phyloP scores from a whole-genome alignment of 2,329 filamentous ascomycete species.

The Fusarium foetens region DNA sequence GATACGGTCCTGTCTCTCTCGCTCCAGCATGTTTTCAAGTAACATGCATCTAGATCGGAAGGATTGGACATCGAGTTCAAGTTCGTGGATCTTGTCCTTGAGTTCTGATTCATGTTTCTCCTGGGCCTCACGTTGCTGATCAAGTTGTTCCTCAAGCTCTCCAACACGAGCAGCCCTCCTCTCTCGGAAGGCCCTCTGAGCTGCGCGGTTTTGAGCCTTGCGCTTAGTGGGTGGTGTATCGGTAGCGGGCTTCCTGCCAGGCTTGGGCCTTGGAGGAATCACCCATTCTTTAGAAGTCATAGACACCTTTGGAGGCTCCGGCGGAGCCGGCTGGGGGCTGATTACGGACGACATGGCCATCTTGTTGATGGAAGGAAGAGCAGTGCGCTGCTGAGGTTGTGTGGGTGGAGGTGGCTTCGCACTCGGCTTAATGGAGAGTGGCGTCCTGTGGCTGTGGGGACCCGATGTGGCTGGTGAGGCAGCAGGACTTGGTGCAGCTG shows the following conservation, averaged over 20 bases:
- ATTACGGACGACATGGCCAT: slow-evolving; percentile 61
- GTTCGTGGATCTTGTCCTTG: slow-evolving; percentile 64
- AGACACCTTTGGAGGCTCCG: slow-evolving; percentile 60
- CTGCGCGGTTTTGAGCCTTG: slow-evolving; percentile 92
- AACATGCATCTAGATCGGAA: slow-evolving; percentile 70
- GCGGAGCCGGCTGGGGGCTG: slow-evolving; percentile 51
- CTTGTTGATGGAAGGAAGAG: slow-evolving; percentile 53
- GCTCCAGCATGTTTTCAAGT: slow-evolving; percentile 71
- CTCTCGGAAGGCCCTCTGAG: slow-evolving; percentile 90
- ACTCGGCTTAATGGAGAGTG: slow-evolving; percentile 47
- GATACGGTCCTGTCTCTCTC: slow-evolving; percentile 62
- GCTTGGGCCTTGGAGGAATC: slow-evolving; percentile 84
- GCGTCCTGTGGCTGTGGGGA: slow-evolving; percentile 42
- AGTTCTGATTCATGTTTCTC: slow-evolving; percentile 68
- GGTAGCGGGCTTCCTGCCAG: slow-evolving; percentile 91
- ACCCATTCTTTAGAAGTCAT: slow-evolving; percentile 89
- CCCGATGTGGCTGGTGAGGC: slow-evolving; percentile 39
- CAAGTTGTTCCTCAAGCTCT: slow-evolving; percentile 75
- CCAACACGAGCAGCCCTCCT: slow-evolving; percentile 85
- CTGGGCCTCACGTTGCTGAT: slow-evolving; percentile 67
- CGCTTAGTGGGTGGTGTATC: slow-evolving; percentile 93
- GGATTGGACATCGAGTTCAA: slow-evolving; percentile 74
- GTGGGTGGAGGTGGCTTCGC: slow-evolving; percentile 43
- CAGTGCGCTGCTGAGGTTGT: slow-evolving; percentile 48
- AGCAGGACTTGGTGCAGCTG: slow-evolving; percentile 35